A percentile compares a stretch with the other conserved stretches of the same genome.
These are phyloP conservation scores for Raddia distichophylla DNA, from an alignment of 176 grass and related monocot genomes.

Conservation along the genomic window DNA sequence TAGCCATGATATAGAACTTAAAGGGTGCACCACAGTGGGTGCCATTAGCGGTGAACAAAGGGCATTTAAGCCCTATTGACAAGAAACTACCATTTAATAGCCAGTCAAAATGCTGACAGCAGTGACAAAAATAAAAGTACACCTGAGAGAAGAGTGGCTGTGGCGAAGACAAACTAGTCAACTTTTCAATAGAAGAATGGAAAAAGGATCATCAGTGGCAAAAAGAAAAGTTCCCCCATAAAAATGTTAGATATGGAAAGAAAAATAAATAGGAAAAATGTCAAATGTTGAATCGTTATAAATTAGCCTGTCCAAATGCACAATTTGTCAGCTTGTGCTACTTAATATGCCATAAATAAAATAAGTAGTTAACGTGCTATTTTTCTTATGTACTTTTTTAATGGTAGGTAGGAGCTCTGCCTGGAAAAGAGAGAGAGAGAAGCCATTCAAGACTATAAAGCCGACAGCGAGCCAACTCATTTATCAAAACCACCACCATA, in stretches of 20 bases:
- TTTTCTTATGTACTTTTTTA: not conserved
- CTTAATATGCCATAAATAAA: slow-evolving; percentile 17
- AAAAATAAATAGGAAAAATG: slow-evolving; percentile 22
- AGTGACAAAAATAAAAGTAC: too few relatives aligned
- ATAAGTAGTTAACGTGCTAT: not conserved
- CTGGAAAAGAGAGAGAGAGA: too few relatives aligned
- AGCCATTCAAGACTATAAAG: too few relatives aligned
- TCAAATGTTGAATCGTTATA: not conserved
- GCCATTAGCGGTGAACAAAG: not conserved
- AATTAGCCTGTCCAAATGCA: slow-evolving; percentile 7
- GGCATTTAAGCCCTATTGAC: not conserved
- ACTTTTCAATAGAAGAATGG: slow-evolving; percentile 12
- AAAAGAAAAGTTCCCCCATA: not conserved
- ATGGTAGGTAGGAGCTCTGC: too few relatives aligned
- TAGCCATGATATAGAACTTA: not conserved
- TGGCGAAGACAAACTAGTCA: not conserved
- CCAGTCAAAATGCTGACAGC: not conserved
- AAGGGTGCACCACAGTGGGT: not conserved
- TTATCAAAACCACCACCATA: too few relatives aligned
- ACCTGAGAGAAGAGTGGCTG: not conserved
- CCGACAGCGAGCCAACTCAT: too few relatives aligned
- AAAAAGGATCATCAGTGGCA: slow-evolving; percentile 5
- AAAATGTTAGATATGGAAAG: slow-evolving; percentile 14
- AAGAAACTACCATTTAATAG: not conserved
- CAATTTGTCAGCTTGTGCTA: slow-evolving; percentile 13